Conservation (phyloP, 345 rosid genomes). For the Aquilaria malaccensis region DNA sequence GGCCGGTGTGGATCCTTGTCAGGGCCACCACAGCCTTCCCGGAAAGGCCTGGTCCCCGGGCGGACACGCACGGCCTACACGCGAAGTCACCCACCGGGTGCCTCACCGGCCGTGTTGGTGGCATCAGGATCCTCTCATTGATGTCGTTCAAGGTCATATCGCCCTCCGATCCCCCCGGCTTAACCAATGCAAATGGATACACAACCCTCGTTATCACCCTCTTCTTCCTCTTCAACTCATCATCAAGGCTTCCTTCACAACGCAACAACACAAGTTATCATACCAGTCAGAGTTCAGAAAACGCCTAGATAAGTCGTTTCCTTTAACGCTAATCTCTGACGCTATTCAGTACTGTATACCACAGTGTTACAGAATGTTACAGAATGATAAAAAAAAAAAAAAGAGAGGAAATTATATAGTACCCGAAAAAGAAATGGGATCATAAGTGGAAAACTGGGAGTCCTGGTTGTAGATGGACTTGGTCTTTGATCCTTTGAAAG, state of each 20-base stretch:
- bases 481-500: slow-evolving; percentile 26
- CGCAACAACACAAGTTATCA: not conserved
- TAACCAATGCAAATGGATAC: slow-evolving; percentile 92
- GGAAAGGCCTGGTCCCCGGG: slow-evolving; percentile 71
- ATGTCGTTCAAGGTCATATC: slow-evolving; percentile 80
- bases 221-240: slow-evolving; percentile 31
- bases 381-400: too few relatives aligned
- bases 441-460: slow-evolving; percentile 4
- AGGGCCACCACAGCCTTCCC: slow-evolving; percentile 95
- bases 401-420: not conserved
- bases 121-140: slow-evolving; percentile 72
- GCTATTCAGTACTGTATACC: too few relatives aligned
- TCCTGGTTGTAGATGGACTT: slow-evolving; percentile 20
- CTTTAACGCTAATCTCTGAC: too few relatives aligned
- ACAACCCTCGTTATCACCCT: slow-evolving; percentile 45
- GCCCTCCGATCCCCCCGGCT: slow-evolving; percentile 85
- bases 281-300: too few relatives aligned
- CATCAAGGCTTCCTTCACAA: not conserved
- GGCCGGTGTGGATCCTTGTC: slow-evolving; percentile 75
- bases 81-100: slow-evolving; percentile 97
- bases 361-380: too few relatives aligned
- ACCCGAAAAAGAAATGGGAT: slow-evolving; percentile 23
- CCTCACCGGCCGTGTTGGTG: slow-evolving; percentile 77
- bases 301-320: too few relatives aligned
- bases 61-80: slow-evolving; percentile 59